Base-by-base conservation (phyloP, 352 stramenopile species). In the Phytophthora tubulina region DNA sequence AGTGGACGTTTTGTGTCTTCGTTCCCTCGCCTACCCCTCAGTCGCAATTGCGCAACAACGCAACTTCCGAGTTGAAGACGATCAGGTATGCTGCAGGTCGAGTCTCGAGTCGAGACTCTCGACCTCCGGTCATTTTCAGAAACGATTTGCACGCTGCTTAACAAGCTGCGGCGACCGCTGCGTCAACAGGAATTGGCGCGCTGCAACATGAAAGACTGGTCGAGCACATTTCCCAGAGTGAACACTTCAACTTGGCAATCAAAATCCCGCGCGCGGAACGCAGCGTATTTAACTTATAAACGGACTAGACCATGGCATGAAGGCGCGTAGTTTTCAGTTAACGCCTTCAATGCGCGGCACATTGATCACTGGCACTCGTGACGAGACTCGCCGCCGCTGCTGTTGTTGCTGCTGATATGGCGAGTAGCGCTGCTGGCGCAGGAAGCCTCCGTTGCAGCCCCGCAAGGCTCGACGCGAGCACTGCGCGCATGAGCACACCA, bases 301-400 rank as follows among this genome's bases (percentile, higher is more conserved):
- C 44, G 42, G 21, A 64, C 51, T 59, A 54, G 41, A 33, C 53
- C 56, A 17, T 31, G 45, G 5, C n/a, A 50, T 27, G 21, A 27
- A 27, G 21, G 21, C 21, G 21, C 21, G 21, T 42, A 35, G 42
- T 36, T 21, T 62, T 77, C 53, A 91, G 57, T 93, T 93, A 42
- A 90, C 80, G 13, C 82, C 84, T 65, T 92, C 84, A 36, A 90
- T 90, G 0, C 82, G 79, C 2, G 84, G 84, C 41, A 89, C 31
- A 44, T 77, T 79, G 53, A 92, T 84, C 35, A 88, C 62, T 15
- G 80, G 82, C 41, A 92, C 80, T 77, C 84, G 82, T 61, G 81
- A 83, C 46, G 79, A 89, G 6, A 89, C 65, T 54, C 68, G 77
- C 50, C 65, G 67, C 14, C 42, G 60, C 48, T 68, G 68, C 15